These are phyloP conservation scores for Leishmania mexicana DNA, from an alignment of 208 protist genomes.

Conservation along the genomic window DNA sequence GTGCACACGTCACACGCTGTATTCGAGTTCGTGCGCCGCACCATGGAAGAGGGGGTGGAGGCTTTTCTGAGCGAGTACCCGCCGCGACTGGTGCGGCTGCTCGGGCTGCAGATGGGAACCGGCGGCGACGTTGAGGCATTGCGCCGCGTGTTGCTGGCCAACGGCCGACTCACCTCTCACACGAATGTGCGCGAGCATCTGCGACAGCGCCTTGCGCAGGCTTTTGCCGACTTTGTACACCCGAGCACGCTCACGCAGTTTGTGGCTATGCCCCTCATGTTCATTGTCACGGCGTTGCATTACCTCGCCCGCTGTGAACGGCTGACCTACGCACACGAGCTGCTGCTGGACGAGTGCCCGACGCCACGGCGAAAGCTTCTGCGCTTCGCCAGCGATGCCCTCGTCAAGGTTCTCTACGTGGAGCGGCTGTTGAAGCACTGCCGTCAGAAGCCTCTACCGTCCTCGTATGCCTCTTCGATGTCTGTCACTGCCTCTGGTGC, in stretches of 20 bases:
- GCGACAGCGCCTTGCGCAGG: conserved; percentile 28
- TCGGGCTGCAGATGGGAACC: conserved; percentile 65
- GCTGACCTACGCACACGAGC: conserved; percentile 49
- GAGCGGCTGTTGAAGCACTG: conserved; percentile 52
- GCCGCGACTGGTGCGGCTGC: conserved; percentile 20
- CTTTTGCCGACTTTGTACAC: conserved; percentile 31
- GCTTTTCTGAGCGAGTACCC: conserved; percentile 48
- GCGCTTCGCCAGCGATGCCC: conserved; percentile 62
- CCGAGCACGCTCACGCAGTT: conserved; percentile 25
- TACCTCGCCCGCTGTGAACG: conserved; percentile 32
- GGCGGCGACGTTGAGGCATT: conserved; percentile 35
- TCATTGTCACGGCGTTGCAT: conserved; percentile 59
- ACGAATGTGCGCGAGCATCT: conserved; percentile 50
- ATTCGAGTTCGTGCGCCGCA: conserved; percentile 47
- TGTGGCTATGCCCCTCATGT: conserved; percentile 66
- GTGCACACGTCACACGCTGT: conserved; percentile 27
- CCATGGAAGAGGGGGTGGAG: conserved; percentile 52
- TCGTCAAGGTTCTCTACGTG: conserved; percentile 70
- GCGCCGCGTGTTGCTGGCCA: conserved; percentile 36
- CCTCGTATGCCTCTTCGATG: neutral
- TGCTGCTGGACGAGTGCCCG: conserved; percentile 39
- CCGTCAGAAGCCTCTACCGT: conserved; percentile 16
- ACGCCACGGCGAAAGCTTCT: conserved; percentile 43
- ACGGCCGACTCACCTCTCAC: conserved; percentile 47
- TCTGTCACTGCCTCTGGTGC: neutral